phyloP scores from a whole-genome alignment of 371 early-diverging fungal species.

The Mortierella sp. region DNA sequence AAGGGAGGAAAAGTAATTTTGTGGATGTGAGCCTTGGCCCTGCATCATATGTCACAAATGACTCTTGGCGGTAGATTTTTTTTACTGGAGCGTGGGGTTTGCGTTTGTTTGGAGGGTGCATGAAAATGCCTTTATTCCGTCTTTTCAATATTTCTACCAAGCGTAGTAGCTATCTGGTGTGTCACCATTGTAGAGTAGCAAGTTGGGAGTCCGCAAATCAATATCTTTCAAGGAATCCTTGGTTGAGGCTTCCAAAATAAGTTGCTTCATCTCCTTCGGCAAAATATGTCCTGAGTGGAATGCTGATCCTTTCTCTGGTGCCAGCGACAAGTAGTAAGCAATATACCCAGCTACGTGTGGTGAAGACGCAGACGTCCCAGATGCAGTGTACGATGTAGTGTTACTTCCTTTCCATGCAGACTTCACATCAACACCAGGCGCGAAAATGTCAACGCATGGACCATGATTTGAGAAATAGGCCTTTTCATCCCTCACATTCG shows the following conservation, averaged over 20 bases:
- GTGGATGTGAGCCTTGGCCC: too few species aligned
- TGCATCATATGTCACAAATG: too few species aligned
- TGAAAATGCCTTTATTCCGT: neutral
- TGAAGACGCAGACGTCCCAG: conserved; percentile 99
- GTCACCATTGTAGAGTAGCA: conserved; percentile 81
- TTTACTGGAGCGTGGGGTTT: too few species aligned
- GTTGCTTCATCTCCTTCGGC: conserved; percentile 84
- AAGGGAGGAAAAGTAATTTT: too few species aligned
- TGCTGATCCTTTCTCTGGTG: conserved; percentile 66
- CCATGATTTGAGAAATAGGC: conserved; percentile 97
- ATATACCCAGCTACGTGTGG: conserved; percentile 98
- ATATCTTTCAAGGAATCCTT: conserved; percentile 72
- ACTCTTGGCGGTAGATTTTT: too few species aligned
- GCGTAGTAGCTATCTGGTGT: conserved; percentile 32
- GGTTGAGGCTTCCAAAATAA: conserved; percentile 75
- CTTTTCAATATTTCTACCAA: conserved; percentile 28
- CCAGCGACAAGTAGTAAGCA: conserved; percentile 84
- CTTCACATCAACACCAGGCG: conserved; percentile 93
- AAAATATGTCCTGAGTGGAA: conserved; percentile 58
- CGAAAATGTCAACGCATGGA: conserved; percentile 94
- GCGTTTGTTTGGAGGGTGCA: too few species aligned
- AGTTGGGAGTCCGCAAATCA: conserved; percentile 83
- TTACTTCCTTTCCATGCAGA: conserved; percentile 91
- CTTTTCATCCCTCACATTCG: conserved; percentile 83
- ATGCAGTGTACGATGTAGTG: conserved; percentile 87